Evolutionary conservation across 2,329 filamentous ascomycete genomes (phyloP), one percentile per base, ranked within the genome.

Genomic region (Clarireedia sp.): DNA sequence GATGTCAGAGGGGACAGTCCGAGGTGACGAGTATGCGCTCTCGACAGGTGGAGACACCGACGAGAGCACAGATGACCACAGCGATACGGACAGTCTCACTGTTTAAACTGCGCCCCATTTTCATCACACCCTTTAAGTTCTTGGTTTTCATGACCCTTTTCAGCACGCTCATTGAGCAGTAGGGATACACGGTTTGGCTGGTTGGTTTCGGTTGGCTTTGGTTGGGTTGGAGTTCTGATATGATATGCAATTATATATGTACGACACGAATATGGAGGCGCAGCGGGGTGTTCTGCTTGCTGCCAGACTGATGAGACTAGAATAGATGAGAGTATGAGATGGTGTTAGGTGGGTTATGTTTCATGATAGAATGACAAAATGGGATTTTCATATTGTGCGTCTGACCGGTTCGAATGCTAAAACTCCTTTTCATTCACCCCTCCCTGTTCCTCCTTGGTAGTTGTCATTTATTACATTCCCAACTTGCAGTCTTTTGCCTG

Each of bases 171-270:
- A 36, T 47, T 47, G 29, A 43, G 14, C 24, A 24, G 21, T 4
- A 9, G 24, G 26, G 41, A 24, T 47, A 36, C n/a, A 26, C 16
- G 38, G 14, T 43, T 38, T 37, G 38, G 24, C 12, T 8, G 14
- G 37, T 36, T 17, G 24, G 38, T n/a, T n/a, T n/a, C n/a, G n/a
- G 17, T 17, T 38, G 17, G 51, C n/a, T 45, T 47, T 26, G 40
- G 40, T 41, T 24, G 29, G 48, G 36, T 26, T 23, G 50, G 50
- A 57, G 55, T 57, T 54, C 9, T n/a, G n/a, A n/a, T n/a, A 43
- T 43, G 4, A 23, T 43, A 21, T 19, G 19, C 47, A 48, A 37
- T 48, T 46, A 54, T 44, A 45, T 57, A 48, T 49, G 51, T 54
- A 54, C 23, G 24, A 36, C 44, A 43, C 24, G 45, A 49, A 49